Evolutionary conservation across 2,329 filamentous ascomycete species (phyloP), one percentile per base, ranked within the genome.

Genomic region (Ceratocystis alfenasii): DNA sequence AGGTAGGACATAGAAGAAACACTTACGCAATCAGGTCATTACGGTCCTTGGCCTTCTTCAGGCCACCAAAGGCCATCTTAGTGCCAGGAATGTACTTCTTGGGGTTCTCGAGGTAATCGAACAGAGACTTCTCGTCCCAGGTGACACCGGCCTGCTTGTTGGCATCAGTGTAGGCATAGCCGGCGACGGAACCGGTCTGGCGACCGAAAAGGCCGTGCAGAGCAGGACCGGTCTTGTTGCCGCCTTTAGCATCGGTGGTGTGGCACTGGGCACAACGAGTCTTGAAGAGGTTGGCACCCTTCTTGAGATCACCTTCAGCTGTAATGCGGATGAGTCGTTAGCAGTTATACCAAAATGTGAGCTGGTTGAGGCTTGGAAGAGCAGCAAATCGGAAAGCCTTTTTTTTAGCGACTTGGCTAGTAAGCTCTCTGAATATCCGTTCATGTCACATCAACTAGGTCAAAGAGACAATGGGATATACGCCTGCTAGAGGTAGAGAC

Each of bases 31-130:
- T 96, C 74, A 99, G 84, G 80, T 99, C 93, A 79, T 97, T 96
- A 78, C 94, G 86, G 83, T 97, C 94, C 89, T 97, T 97, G 76
- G 86, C 85, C 90, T 99, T 99, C 92, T 99, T 99, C 76, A 99
- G 86, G 79, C 94, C 94, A 81, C 94, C 94, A 77, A 97, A 99
- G 74, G 94, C 94, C 94, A 99, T 99, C 90, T 97, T 99, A 82
- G 94, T 99, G 73, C 94, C 94, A 73, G 94, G 94, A 71, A 99
- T 96, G 87, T 92, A 99, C 86, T 97, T 97, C 88, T 99, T 99
- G 81, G 94, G 94, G 88, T 97, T 97, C 86, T 99, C 94, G 75
- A 99, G 92, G 87, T 99, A 99, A 72, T 87, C 84, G 81, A 96
- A 97, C 74, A 99, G 85, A 78, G 89, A 88, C 71, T 86, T 78